Evolutionary conservation across 805 yeast species (phyloP), one percentile per base, ranked within the genome.

Genomic region (Candida fluviatilis): DNA sequence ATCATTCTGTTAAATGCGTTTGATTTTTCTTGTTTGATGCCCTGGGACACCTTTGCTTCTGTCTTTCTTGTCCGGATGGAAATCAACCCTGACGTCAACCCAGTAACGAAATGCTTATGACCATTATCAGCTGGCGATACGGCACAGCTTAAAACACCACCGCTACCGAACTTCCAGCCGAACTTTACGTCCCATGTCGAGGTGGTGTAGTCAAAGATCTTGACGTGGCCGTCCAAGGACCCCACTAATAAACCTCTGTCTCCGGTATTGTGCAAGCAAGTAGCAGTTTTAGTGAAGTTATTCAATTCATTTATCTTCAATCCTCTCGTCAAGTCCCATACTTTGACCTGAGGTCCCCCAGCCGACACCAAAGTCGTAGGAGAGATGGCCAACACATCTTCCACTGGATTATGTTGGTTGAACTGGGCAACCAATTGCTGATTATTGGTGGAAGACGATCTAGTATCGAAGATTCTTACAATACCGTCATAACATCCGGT

Each of bases 171-270:
- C 62, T 90, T 91, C 97, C 98, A 91, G 35, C 97, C 97, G 57
- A 89, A 91, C 58, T 84, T 86, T 43, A 91, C 96, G 43, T 83
- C 84, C 87, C 91, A 90, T 50, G 77, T 75, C 29, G 76, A 55
- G 16, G 82, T 75, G 18, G 75, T 64, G 27, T 86, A 77, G 60
- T 90, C 97, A 58, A 91, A 87, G 32, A 90, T 90, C 62, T 93
- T 93, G 42, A 93, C 96, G 61, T 93, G 99, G 15, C 99, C 99
- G 63, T 93, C 99, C 41, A 93, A 69, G 0, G 97, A 89, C 13
- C 98, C 97, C 2, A 95, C 97, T 21, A 93, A 66, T 32, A 93
- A 67, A n/a, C 93, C 91, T 36, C 78, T 67, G 45, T 79, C 86
- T 21, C 82, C 84, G 7, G 91, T 82, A 48, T 75, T 66, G 37